Conservation (phyloP, 1,139 yeast genomes). For the Kluyveromyces sp. region DNA sequence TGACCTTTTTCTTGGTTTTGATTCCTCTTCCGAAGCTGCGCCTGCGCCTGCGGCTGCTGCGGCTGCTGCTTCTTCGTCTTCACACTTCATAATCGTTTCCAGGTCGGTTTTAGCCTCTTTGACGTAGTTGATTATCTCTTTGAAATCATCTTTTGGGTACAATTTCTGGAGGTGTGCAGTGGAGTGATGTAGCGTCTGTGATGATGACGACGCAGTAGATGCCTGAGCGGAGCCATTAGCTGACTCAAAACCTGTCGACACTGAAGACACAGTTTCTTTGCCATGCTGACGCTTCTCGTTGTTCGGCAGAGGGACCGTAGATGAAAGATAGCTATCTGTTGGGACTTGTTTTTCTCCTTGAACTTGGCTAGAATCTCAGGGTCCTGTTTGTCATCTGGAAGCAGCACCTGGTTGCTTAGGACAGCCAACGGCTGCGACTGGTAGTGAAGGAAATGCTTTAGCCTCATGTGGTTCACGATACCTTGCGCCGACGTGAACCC, state of each 20-base stretch:
- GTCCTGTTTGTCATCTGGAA: constrained; percentile 55
- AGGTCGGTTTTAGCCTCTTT: constrained; percentile 28
- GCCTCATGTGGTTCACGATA: constrained; percentile 65
- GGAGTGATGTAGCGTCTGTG: background rate
- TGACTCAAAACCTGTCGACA: constrained; percentile 2
- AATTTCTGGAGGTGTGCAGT: constrained; percentile 24
- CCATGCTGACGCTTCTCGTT: background rate
- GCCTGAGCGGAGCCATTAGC: background rate
- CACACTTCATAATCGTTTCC: constrained; percentile 16
- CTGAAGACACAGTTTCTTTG: background rate
- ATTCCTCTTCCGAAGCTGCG: background rate
- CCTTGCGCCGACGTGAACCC: constrained; percentile 78
- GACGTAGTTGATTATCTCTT: constrained; percentile 28
- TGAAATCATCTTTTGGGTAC: constrained; percentile 24
- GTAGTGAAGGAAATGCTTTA: constrained; percentile 66
- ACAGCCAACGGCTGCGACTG: constrained; percentile 75
- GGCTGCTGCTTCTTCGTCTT: constrained; percentile 5
- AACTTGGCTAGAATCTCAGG: constrained; percentile 44
- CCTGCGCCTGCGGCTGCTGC: constrained; percentile 3
- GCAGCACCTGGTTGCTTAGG: constrained; percentile 53
- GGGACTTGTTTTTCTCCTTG: constrained; percentile 33
- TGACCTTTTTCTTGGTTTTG: constrained; percentile 4
- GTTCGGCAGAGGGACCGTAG: background rate
- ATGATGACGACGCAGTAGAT: too few species aligned
- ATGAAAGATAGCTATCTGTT: constrained; percentile 22